phyloP scores from a whole-genome alignment of 306 rosid species.

The Medicago lupulina region DNA sequence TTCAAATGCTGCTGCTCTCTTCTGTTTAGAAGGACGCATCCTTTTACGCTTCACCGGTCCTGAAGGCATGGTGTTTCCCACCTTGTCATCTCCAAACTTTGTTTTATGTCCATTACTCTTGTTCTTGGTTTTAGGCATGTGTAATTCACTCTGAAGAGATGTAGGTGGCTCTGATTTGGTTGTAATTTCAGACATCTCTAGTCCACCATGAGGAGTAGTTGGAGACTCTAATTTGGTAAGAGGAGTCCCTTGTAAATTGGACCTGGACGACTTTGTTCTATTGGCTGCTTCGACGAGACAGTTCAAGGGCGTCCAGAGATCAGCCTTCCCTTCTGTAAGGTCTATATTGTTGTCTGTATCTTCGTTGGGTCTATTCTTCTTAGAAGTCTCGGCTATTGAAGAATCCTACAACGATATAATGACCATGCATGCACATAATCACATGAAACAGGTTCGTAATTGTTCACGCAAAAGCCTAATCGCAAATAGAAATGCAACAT shows the following conservation, averaged over 20 bases:
- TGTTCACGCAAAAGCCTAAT: constrained; percentile 29
- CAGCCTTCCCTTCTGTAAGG: constrained; percentile 76
- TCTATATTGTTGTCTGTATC: constrained; percentile 53
- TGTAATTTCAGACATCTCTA: constrained; percentile 52
- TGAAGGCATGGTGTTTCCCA: constrained; percentile 51
- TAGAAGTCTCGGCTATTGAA: constrained; percentile 64
- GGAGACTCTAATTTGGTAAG: constrained; percentile 63
- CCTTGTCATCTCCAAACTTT: constrained; percentile 64
- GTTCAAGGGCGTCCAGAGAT: constrained; percentile 97
- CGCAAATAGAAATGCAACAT: constrained; percentile 18
- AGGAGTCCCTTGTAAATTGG: constrained; percentile 60
- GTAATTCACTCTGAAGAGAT: constrained; percentile 45
- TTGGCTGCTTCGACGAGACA: constrained; percentile 99
- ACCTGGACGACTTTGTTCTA: constrained; percentile 87
- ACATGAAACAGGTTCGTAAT: constrained; percentile 17
- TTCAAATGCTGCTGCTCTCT: constrained; percentile 61
- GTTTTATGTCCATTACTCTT: constrained; percentile 65
- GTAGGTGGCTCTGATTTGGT: constrained; percentile 56
- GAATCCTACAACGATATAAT: constrained; percentile 59
- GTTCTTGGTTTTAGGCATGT: constrained; percentile 62
- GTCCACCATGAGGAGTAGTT: constrained; percentile 53
- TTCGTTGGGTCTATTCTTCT: constrained; percentile 53
- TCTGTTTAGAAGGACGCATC: constrained; percentile 66
- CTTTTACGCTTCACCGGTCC: constrained; percentile 72
- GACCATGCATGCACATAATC: constrained; percentile 12